Evolutionary conservation across 202 grass and related monocot species (phyloP).

Genomic region (Digitaria exilis): DNA sequence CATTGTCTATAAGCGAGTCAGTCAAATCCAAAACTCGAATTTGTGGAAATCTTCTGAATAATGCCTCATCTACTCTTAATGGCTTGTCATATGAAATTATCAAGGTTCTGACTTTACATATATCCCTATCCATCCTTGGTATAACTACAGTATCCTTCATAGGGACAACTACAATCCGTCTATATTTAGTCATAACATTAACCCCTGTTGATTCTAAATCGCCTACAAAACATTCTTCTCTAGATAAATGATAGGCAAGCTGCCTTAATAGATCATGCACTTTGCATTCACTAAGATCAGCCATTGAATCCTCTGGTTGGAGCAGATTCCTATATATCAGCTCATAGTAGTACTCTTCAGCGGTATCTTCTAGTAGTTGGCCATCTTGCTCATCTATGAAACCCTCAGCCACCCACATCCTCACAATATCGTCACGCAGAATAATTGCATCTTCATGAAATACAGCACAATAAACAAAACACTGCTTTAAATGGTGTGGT

Average conservation of each 20-base stretch:
- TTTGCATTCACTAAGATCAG: neutral
- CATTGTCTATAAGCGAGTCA: neutral
- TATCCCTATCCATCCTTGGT: neutral
- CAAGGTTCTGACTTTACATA: constrained; percentile 21
- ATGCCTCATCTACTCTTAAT: neutral
- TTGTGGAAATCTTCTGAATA: neutral
- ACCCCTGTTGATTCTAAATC: neutral
- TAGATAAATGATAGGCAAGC: constrained; percentile 16
- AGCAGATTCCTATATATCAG: constrained; percentile 30
- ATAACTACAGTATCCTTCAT: neutral
- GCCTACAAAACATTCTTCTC: neutral
- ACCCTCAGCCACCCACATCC: constrained; percentile 31
- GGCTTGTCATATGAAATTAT: neutral
- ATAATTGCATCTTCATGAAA: neutral
- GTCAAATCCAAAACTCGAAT: constrained; percentile 30
- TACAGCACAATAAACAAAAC: constrained; percentile 24
- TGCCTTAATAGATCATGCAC: constrained; percentile 36
- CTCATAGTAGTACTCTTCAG: constrained; percentile 30
- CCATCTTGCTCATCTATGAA: neutral
- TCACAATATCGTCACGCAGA: accelerated
- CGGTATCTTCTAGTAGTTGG: neutral
- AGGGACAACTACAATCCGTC: neutral
- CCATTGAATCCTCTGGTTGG: neutral
- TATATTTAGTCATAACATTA: too few species aligned
- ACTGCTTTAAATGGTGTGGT: constrained; percentile 24